phyloP scores from a whole-genome alignment of 2,329 filamentous ascomycete species.

The Daldinia sp. region DNA sequence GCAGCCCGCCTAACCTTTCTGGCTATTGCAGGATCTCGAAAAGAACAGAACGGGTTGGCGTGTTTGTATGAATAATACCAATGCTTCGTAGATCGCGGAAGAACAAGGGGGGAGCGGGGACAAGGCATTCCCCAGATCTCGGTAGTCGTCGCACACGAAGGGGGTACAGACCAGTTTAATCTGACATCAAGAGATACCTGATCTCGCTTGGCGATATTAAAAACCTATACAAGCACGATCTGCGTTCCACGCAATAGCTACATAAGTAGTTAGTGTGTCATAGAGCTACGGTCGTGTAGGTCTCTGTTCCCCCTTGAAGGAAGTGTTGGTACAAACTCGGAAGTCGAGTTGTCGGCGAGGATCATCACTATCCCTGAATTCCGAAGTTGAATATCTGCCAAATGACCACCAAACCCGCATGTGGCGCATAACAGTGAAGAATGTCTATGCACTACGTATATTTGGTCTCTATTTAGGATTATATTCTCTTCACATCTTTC shows the following conservation, averaged over 20 bases:
- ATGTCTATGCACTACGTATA: neutral
- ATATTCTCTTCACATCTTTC: neutral
- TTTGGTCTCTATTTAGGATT: neutral
- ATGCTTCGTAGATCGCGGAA: constrained; percentile 14
- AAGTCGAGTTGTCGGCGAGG: neutral
- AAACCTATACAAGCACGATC: no score
- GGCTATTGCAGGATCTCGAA: constrained; percentile 32
- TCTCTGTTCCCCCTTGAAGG: neutral
- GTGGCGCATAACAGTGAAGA: neutral
- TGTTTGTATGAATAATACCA: constrained; percentile 5
- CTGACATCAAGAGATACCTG: constrained; percentile 25
- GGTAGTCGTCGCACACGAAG: constrained; percentile 12
- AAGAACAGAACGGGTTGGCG: constrained; percentile 2
- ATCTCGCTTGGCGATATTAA: constrained; percentile 33
- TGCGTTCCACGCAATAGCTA: neutral
- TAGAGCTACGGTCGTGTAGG: neutral
- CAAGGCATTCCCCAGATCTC: constrained; percentile 25
- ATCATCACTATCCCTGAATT: neutral
- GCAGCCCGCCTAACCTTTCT: neutral
- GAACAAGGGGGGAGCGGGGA: neutral
- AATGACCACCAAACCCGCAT: neutral
- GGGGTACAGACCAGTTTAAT: constrained; percentile 21
- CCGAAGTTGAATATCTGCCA: neutral
- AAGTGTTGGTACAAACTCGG: neutral
- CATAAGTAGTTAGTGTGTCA: neutral